Evolutionary conservation across 2,329 filamentous ascomycete genomes (phyloP), one percentile per base, ranked within the genome.

Genomic region (Penicillium polonicum): DNA sequence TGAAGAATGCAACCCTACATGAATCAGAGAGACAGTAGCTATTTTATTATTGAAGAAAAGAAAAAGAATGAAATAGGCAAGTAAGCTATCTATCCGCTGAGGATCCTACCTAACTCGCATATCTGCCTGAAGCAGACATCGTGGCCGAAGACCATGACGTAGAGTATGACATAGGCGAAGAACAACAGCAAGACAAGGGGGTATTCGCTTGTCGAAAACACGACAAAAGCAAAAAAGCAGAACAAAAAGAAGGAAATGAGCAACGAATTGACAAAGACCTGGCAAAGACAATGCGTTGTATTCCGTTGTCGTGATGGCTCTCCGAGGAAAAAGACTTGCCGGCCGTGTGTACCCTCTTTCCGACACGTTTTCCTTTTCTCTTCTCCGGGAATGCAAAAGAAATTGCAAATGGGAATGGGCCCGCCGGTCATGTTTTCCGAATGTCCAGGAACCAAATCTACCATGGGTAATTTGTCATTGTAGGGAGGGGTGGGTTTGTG

Each of bases 121-220:
- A 41, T 50, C 49, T 9, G 33, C 15, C 49, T 13, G 10, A 19
- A 31, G 29, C 17, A n/a, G 31, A 23, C 15, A 33, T 21, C 2
- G 15, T n/a, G 5, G 13, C 17, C 27, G 3, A 27, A 25, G 27
- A 33, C 38, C n/a, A 45, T 21, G 29, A 51, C n/a, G 21, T 58
- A 25, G 19, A 48, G 21, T 25, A 36, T 48, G 45, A 9, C 5
- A 52, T 13, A 38, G 31, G 35, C 25, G 36, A 33, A 44, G 35
- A 33, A 45, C 10, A 35, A 33, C 23, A 46, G 41, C 33, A 58
- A 52, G 57, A 62, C 55, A 53, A 58, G 53, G 46, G 63, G 64
- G 63, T 66, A 66, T 66, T 65, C 56, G 63, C 56, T 60, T 62
- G 58, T 58, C 57, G 27, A 54, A 50, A 46, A 21, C 35, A 39